Conservation (phyloP, 2,329 filamentous ascomycete genomes). For the Exophiala bonariae region DNA sequence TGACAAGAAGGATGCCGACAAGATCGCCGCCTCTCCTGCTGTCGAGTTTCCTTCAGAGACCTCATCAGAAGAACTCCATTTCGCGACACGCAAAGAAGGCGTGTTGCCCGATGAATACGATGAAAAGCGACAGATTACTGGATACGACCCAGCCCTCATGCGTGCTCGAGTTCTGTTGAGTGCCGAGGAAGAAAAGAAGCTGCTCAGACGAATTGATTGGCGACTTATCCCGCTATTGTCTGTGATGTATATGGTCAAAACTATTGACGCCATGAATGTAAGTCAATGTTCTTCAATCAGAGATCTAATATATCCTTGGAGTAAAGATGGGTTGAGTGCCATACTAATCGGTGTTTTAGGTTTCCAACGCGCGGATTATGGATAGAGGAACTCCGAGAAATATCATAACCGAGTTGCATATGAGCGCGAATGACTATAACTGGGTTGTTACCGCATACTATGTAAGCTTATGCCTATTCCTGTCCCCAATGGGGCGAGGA, state of each 20-base stretch:
- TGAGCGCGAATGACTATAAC: slow-evolving; percentile 43
- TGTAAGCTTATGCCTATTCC: slow-evolving; percentile 30
- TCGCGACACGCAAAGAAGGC: too few relatives aligned
- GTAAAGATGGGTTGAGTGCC: not conserved
- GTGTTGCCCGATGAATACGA: too few relatives aligned
- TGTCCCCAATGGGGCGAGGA: too few relatives aligned
- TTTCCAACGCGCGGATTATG: slow-evolving; percentile 39
- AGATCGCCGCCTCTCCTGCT: too few relatives aligned
- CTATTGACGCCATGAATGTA: slow-evolving; percentile 35
- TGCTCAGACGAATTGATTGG: slow-evolving; percentile 46
- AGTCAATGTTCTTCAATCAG: not conserved
- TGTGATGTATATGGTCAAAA: slow-evolving; percentile 34
- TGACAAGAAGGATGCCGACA: too few relatives aligned
- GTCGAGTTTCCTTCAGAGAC: too few relatives aligned
- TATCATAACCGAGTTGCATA: slow-evolving; percentile 40
- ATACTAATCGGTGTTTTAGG: slow-evolving; percentile 20
- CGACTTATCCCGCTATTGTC: slow-evolving; percentile 43
- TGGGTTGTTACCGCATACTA: slow-evolving; percentile 42
- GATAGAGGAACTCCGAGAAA: slow-evolving; percentile 37
- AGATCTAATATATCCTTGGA: too few relatives aligned
- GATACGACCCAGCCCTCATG: slow-evolving; percentile 36
- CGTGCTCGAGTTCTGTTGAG: slow-evolving; percentile 35
- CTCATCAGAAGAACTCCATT: too few relatives aligned
- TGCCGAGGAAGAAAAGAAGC: slow-evolving; percentile 45
- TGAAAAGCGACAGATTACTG: slow-evolving; percentile 14